A percentile compares a stretch with the other conserved stretches of the same genome.
Evolutionary conservation across 495 filamentous ascomycete genomes (phyloP).

Genomic region (Mytilinidion resinicola): DNA sequence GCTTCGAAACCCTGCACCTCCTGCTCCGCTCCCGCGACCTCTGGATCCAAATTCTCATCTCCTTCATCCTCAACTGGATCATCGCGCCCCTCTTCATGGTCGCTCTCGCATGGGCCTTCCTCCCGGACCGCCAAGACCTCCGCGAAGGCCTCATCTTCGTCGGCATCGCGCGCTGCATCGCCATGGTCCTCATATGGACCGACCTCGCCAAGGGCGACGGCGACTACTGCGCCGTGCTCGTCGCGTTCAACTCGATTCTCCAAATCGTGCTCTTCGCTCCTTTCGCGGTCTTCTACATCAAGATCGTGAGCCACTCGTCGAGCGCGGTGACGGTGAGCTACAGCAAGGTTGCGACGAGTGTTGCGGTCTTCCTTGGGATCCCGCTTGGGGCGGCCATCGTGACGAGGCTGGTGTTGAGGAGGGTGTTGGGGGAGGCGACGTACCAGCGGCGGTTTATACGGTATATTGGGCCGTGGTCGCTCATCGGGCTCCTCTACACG

Average conservation of each 20-base stretch:
- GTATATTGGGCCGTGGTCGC: slow-evolving; percentile 33
- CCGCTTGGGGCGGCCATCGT: slow-evolving; percentile 36
- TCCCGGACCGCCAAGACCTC: slow-evolving; percentile 36
- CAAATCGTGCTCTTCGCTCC: slow-evolving; percentile 39
- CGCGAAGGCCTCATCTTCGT: slow-evolving; percentile 39
- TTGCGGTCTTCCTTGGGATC: slow-evolving; percentile 37
- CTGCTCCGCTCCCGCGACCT: slow-evolving; percentile 55
- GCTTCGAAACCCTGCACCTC: slow-evolving; percentile 70
- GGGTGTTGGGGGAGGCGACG: slow-evolving; percentile 24
- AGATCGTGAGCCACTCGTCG: slow-evolving; percentile 29
- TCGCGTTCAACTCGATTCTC: slow-evolving; percentile 37
- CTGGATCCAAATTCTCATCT: slow-evolving; percentile 77
- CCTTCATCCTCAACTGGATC: slow-evolving; percentile 80
- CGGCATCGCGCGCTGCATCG: slow-evolving; percentile 38
- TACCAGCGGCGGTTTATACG: slow-evolving; percentile 35
- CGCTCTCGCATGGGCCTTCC: slow-evolving; percentile 39
- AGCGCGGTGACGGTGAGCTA: slow-evolving; percentile 25
- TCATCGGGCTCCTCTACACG: slow-evolving; percentile 38
- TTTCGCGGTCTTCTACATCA: slow-evolving; percentile 36
- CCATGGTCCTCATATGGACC: slow-evolving; percentile 40
- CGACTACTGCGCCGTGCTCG: slow-evolving; percentile 39
- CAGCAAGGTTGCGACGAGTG: slow-evolving; percentile 31
- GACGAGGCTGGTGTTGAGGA: slow-evolving; percentile 28
- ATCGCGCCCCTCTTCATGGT: slow-evolving; percentile 89
- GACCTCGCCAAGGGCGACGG: slow-evolving; percentile 35